A percentile compares a stretch with the other conserved stretches of the same genome.
These are phyloP conservation scores for Pestalotiopsis sp. DNA, from an alignment of 2,329 filamentous ascomycete species.

Conservation along the genomic window DNA sequence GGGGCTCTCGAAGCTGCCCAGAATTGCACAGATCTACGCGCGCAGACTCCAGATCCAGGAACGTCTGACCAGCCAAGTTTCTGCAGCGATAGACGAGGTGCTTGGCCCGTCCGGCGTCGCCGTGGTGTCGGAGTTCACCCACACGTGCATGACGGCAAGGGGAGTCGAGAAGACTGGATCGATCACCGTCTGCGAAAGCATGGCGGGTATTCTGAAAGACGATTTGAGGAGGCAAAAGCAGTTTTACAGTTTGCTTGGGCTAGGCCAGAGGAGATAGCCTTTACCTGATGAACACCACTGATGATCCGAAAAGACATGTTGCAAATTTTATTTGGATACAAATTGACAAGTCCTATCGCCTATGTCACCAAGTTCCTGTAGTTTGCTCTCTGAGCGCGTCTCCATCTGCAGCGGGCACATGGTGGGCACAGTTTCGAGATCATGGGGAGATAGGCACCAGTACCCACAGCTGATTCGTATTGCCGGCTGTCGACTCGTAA, in stretches of 20 bases:
- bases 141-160: conserved; percentile 96
- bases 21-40: conserved; percentile 93
- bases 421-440: no score
- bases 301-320: no score
- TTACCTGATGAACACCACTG: no score
- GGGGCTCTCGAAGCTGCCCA: conserved; percentile 87
- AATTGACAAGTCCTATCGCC: no score
- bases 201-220: conserved; percentile 86
- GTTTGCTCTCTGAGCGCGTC: no score
- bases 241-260: conserved; percentile 75
- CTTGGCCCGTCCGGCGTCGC: conserved; percentile 88
- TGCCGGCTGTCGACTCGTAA: not conserved
- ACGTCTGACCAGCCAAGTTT: conserved; percentile 89
- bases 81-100: conserved; percentile 86
- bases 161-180: conserved; percentile 86
- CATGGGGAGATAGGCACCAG: not conserved
- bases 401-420: no score
- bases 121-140: conserved; percentile 91
- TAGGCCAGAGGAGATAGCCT: not conserved
- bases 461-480: not conserved
- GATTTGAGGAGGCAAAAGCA: conserved; percentile 92
- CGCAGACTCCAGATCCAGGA: conserved; percentile 91
- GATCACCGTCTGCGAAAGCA: conserved; percentile 88
- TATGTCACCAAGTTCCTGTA: no score
- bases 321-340: no score